phyloP scores from a whole-genome alignment of 1,139 yeast species.

The Candida pseudoviswanathii region DNA sequence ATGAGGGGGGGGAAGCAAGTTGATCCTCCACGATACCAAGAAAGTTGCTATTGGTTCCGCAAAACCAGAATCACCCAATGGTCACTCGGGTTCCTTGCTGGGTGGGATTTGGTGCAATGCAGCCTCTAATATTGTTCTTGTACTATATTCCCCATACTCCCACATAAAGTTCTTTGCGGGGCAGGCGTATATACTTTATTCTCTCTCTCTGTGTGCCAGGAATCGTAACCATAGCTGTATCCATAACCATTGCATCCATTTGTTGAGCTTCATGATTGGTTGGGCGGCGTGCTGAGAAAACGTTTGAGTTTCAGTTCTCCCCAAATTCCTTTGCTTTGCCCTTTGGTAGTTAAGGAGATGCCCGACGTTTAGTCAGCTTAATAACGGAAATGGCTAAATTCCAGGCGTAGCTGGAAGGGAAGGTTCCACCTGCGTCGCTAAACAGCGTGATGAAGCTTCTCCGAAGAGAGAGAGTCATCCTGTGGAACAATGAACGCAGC shows the following conservation, averaged over 20 bases:
- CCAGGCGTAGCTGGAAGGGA: too few species aligned
- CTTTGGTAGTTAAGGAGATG: too few species aligned
- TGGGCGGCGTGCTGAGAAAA: too few species aligned
- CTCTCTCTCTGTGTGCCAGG: background rate
- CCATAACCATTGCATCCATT: background rate
- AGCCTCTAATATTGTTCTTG: too few species aligned
- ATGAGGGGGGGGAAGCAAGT: background rate
- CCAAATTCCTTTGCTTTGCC: background rate
- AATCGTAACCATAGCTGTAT: background rate
- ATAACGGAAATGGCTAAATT: too few species aligned
- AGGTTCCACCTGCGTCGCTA: too few species aligned
- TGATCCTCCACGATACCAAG: slow-evolving; percentile 2
- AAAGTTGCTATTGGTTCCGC: background rate
- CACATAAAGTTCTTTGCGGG: background rate
- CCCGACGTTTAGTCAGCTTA: too few species aligned
- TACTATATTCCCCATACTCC: too few species aligned
- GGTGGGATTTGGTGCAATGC: too few species aligned
- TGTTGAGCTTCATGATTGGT: background rate
- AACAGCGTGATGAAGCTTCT: too few species aligned
- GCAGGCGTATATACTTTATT: background rate
- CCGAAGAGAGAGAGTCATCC: background rate
- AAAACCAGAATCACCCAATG: too few species aligned
- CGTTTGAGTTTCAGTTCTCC: background rate
- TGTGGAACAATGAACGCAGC: background rate
- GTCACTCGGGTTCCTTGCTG: too few species aligned